These are phyloP conservation scores for Calamus simplicifolius DNA, from an alignment of 176 grass and related monocot genomes.

Conservation along the genomic window DNA sequence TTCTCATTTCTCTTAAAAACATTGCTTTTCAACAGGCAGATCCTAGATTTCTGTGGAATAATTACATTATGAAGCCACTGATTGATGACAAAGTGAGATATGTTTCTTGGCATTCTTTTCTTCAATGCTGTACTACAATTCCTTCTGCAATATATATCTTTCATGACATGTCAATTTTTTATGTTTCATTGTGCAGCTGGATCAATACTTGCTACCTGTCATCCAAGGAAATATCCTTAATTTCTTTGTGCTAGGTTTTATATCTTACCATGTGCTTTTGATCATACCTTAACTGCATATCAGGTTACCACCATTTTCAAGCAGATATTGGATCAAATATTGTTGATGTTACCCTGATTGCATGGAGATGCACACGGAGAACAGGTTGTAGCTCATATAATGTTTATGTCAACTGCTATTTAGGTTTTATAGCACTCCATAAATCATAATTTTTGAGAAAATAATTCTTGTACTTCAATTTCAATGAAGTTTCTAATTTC, in stretches of 20 bases:
- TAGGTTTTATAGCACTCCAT: too few species aligned
- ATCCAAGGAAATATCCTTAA: conserved; percentile 98
- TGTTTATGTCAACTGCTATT: neutral
- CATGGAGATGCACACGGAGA: conserved; percentile 81
- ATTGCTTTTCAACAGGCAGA: conserved; percentile 65
- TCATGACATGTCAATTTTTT: neutral
- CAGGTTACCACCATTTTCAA: conserved; percentile 83
- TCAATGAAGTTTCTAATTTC: too few species aligned
- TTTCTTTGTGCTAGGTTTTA: conserved; percentile 3
- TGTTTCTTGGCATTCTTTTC: conserved; percentile 1
- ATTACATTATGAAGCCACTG: conserved; percentile 88
- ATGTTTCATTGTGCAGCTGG: conserved; percentile 45
- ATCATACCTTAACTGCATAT: conserved; percentile 62
- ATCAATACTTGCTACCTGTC: conserved; percentile 84
- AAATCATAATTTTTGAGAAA: too few species aligned
- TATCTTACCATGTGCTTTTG: neutral
- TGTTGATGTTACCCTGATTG: conserved; percentile 73
- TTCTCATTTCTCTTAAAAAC: conserved; percentile 7
- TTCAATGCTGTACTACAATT: conserved; percentile 29
- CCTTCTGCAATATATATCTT: conserved; percentile 6
- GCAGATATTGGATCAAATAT: conserved; percentile 60
- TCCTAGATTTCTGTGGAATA: conserved; percentile 95
- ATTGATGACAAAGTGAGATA: conserved; percentile 75
- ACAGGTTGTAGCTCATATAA: conserved; percentile 40
- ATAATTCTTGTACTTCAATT: too few species aligned